These are phyloP conservation scores for Trichomonas tenax DNA, from an alignment of 208 protist genomes.

Conservation along the genomic window DNA sequence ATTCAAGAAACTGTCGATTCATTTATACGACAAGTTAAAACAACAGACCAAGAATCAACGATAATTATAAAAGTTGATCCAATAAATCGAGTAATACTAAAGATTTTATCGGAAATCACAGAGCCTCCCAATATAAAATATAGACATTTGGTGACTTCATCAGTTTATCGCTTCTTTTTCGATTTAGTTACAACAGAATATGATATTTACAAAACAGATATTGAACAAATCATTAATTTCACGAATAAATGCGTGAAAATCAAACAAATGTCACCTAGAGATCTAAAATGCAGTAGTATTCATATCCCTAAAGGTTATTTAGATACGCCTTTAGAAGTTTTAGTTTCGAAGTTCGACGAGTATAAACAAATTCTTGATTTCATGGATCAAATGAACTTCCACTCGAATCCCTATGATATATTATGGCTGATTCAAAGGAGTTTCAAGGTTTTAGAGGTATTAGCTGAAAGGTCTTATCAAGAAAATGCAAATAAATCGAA, in stretches of 20 bases:
- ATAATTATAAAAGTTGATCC: neutral
- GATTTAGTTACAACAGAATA: neutral
- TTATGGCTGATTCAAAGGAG: neutral
- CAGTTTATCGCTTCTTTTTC: neutral
- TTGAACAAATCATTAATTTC: neutral
- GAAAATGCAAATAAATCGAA: neutral
- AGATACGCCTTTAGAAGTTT: neutral
- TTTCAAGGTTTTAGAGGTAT: neutral
- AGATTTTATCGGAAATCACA: neutral
- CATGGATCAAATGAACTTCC: neutral
- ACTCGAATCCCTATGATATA: neutral
- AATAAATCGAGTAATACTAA: neutral
- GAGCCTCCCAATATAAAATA: neutral
- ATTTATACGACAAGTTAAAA: neutral
- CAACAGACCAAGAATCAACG: neutral
- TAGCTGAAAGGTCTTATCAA: neutral
- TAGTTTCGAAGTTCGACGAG: neutral
- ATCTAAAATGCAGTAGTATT: neutral
- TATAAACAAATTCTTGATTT: neutral
- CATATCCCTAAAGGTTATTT: neutral
- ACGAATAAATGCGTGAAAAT: neutral
- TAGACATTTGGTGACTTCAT: neutral
- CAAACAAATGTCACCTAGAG: neutral
- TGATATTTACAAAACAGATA: neutral
- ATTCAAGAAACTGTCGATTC: neutral